Percentiles rank a stretch among this genome's conserved stretches.
These are phyloP conservation scores for Phaeodactylum tricornutum DNA, from an alignment of 108 stramenopile genomes.

Conservation along the genomic window DNA sequence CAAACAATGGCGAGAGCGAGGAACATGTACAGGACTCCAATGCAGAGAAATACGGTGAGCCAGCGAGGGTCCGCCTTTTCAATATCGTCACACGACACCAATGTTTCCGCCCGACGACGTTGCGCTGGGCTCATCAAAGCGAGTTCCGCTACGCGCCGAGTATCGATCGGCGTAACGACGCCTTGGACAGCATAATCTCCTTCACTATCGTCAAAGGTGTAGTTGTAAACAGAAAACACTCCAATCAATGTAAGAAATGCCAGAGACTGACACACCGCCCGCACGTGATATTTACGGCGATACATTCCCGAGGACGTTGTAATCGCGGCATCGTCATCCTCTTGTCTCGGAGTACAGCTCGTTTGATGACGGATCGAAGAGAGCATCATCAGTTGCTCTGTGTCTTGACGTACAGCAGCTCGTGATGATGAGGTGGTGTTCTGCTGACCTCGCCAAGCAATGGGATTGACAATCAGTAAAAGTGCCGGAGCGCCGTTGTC, in stretches of 20 bases:
- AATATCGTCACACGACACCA: conserved; percentile 7
- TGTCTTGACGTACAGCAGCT: no score
- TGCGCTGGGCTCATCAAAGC: neutral
- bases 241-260: conserved; percentile 23
- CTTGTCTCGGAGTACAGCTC: no score
- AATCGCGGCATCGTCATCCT: no score
- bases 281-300: conserved; percentile 25
- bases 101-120: neutral
- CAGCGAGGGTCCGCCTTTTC: conserved; percentile 23
- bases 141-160: neutral
- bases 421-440: no score
- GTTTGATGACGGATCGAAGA: no score
- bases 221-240: conserved; percentile 14
- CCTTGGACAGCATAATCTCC: neutral
- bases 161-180: neutral
- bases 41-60: conserved; percentile 24
- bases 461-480: no score
- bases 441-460: no score
- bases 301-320: no score
- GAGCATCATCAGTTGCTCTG: no score
- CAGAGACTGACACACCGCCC: conserved; percentile 27
- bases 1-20: conserved; percentile 73
- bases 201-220: neutral
- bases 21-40: conserved; percentile 76
- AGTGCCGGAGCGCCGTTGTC: no score